A percentile compares a stretch with the other conserved stretches of the same genome.
phyloP scores from a whole-genome alignment of 495 filamentous ascomycete genomes.

The Cenococcum geophilum region DNA sequence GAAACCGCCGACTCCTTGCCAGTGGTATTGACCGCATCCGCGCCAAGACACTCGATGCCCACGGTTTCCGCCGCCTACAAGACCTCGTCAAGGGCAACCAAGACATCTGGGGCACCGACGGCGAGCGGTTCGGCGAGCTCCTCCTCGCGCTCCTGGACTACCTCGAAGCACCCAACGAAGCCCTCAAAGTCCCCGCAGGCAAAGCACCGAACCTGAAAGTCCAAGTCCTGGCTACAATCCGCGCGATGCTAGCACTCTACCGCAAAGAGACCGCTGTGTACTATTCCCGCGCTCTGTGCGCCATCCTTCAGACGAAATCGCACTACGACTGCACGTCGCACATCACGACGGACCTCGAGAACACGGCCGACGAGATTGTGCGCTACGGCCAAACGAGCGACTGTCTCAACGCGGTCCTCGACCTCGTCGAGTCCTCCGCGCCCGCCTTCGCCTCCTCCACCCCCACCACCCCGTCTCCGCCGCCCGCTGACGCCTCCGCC shows the following conservation, averaged over 20 bases:
- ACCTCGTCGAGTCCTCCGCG: conserved; percentile 38
- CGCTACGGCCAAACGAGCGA: conserved; percentile 42
- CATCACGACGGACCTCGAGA: conserved; percentile 53
- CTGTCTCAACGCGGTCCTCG: conserved; percentile 49
- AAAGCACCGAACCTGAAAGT: conserved; percentile 72
- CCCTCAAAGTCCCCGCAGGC: conserved; percentile 39
- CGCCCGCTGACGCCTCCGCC: conserved; percentile 3
- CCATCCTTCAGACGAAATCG: conserved; percentile 59
- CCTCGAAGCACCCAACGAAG: conserved; percentile 47
- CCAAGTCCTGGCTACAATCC: conserved; percentile 75
- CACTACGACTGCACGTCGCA: conserved; percentile 50
- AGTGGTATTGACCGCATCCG: conserved; percentile 72
- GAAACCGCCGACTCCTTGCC: conserved; percentile 53
- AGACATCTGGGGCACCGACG: conserved; percentile 49
- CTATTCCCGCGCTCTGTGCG: conserved; percentile 57
- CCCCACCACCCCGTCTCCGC: conserved; percentile 9
- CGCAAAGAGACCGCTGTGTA: conserved; percentile 58
- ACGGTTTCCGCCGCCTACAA: conserved; percentile 84
- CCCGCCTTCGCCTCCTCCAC: conserved; percentile 16
- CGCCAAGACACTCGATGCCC: conserved; percentile 67
- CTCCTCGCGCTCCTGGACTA: conserved; percentile 68
- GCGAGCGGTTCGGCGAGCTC: conserved; percentile 62
- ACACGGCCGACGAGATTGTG: conserved; percentile 51
- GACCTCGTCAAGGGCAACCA: conserved; percentile 65
- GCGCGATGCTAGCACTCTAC: conserved; percentile 65